Base-by-base conservation (phyloP, 1,139 yeast genomes). In the Geotrichum bryndzae region DNA sequence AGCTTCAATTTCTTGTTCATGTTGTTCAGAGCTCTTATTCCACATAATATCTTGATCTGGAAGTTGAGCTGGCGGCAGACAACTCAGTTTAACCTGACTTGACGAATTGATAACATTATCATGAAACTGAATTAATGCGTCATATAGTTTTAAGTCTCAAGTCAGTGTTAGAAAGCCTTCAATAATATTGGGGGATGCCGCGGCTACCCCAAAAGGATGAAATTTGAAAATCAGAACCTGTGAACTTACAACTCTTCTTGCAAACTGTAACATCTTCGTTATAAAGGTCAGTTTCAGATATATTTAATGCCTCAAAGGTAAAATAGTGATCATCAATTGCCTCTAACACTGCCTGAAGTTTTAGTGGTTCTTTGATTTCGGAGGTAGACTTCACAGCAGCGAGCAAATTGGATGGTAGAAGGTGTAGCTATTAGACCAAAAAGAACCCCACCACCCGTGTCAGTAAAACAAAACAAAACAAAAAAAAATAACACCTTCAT, bases 261-360 rank as follows among this genome's bases (percentile, higher is more conserved):
- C 52, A 13, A 18, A 57, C 52, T n/a, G 41, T 54, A 41, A 52
- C 35, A 46, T 52, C 51, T 18, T 41, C 31, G 45, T n/a, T 51
- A 6, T 22, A 31, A 15, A 57, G 15, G 1, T 57, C 53, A 3
- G 38, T 31, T 6, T 27, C 27, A 29, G 23, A 29, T 25, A 57
- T 51, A 27, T 31, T 61, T 4, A 54, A 45, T 1, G 50, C 46
- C 5, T 18, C n/a, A 10, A 18, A 48, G 13, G 29, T 53, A 50
- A 63, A 63, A 25, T 45, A 51, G 1, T 51, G 51, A 10, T 46
- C 3, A 50, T 63, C 65, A 18, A 63, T 57, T 7, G 54, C 56
- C 22, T 57, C 38, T 27, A 63, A 55, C 6, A 61, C 29, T n/a
- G 54, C 46, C 11, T 57, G 23, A 22, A 56, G 18, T 13, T 51